Evolutionary conservation across 176 grass and related monocot genomes (phyloP), one percentile per base, ranked within the genome.

Genomic region (Oryza officinalis): DNA sequence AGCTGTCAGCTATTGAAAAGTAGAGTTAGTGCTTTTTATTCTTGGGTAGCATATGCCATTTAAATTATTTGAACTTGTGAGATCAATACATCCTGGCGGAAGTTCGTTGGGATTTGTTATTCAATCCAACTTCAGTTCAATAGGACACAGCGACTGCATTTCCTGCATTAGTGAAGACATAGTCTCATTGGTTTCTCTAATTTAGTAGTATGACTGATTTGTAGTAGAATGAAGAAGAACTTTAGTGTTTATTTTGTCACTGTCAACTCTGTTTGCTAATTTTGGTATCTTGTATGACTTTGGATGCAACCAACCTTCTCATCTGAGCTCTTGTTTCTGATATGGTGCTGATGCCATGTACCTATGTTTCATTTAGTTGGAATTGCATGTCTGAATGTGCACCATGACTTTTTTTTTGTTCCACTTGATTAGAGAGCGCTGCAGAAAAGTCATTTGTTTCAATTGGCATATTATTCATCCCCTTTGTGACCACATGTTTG

Each of bases 381-480:
- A 46, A 31, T 85, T 72, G 68, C 13, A 22, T 38, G 0, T 35
- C 8, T 86, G 22, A 52, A 67, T 67, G 20, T 47, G 60, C 20
- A 7, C 3, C 52, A 43, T 12, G 3, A 31, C 28, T 60, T 59
- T 6, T 35, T n/a, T 7, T 35, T 35, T 12, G 10, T 22, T 76
- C 63, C 45, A 68, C 26, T 85, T 69, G 38, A 76, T 67, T 41
- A 69, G 31, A 77, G 41, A 43, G 64, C 74, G 31, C 47, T 70
- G 31, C 5, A 45, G 3, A 4, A 30, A 32, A n/a, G n/a, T 59
- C 31, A 84, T 14, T 57, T 77, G n/a, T 32, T 50, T 38, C 10
- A 1, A 33, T 49, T 13, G n/a, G 27, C 31, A 31, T 32, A 79
- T 67, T 50, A n/a, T 5, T 54, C 7, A 44, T 15, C n/a, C 25